These are phyloP conservation scores for Hortiboletus flavorubellus DNA, from an alignment of 768 basidiomycete genomes.

Conservation along the genomic window DNA sequence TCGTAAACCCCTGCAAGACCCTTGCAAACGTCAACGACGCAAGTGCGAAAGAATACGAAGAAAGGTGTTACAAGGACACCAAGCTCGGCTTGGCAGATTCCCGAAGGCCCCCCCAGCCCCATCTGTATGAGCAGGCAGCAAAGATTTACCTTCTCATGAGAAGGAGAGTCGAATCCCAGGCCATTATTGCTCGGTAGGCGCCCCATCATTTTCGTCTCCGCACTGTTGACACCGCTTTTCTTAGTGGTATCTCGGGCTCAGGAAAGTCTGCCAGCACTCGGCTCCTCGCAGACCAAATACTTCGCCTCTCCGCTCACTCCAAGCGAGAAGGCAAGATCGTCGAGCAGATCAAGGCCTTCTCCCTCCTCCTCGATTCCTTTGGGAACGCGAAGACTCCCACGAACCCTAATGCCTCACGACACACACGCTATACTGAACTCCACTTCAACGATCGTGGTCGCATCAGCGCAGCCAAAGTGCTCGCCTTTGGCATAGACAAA, in stretches of 20 bases:
- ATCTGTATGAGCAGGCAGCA: conserved; percentile 61
- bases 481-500: conserved; percentile 64
- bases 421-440: conserved; percentile 57
- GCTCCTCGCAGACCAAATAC: conserved; percentile 54
- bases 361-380: conserved; percentile 58
- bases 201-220: conserved; percentile 4
- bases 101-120: conserved; percentile 47
- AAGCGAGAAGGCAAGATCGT: conserved; percentile 50
- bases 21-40: conserved; percentile 56
- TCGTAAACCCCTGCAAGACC: conserved; percentile 58
- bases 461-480: conserved; percentile 52
- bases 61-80: conserved; percentile 52
- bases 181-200: conserved; percentile 51
- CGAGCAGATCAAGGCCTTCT: conserved; percentile 54
- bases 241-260: conserved; percentile 61
- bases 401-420: conserved; percentile 63
- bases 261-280: conserved; percentile 54
- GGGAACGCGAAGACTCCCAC: conserved; percentile 62
- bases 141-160: conserved; percentile 58
- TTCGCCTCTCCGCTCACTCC: conserved; percentile 57
- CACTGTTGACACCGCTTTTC: conserved; percentile 11
- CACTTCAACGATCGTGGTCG: conserved; percentile 58
- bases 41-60: conserved; percentile 55
- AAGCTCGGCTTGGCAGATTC: conserved; percentile 37
- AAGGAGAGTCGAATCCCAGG: conserved; percentile 51